Conservation (phyloP, 805 yeast species). For the Ogataea nonfermentans region DNA sequence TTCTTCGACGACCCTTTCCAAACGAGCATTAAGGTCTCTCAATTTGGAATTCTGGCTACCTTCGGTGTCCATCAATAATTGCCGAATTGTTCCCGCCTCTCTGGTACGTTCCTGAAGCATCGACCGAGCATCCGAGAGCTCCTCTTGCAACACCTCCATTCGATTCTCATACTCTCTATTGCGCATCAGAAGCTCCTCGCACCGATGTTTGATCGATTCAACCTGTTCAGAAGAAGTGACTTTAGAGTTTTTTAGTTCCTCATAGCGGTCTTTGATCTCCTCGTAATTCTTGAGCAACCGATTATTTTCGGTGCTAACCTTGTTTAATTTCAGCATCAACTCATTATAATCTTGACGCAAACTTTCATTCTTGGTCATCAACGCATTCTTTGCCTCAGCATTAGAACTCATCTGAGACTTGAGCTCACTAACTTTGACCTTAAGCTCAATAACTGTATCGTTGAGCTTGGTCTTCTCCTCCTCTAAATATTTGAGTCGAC, state of each 20-base stretch:
- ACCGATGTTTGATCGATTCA: constrained; percentile 57
- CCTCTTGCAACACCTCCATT: constrained; percentile 73
- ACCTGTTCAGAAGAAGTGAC: constrained; percentile 37
- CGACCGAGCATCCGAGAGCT: constrained; percentile 69
- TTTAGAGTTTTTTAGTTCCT: constrained; percentile 34
- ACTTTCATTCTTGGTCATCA: constrained; percentile 43
- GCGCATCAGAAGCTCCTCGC: constrained; percentile 68
- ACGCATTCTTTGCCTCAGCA: constrained; percentile 39
- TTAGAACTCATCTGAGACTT: constrained; percentile 35
- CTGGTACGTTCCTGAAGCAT: constrained; percentile 77
- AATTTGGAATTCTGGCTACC: constrained; percentile 49
- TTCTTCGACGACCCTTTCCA: constrained; percentile 56
- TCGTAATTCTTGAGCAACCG: constrained; percentile 39
- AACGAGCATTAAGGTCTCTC: constrained; percentile 54
- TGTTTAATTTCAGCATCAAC: constrained; percentile 38
- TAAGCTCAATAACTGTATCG: constrained; percentile 38
- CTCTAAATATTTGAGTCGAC: constrained; percentile 36
- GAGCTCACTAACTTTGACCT: constrained; percentile 41
- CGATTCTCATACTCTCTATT: constrained; percentile 60
- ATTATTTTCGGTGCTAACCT: constrained; percentile 44
- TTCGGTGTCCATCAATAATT: constrained; percentile 67
- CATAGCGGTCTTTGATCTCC: constrained; percentile 38
- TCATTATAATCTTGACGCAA: constrained; percentile 33
- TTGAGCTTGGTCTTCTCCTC: constrained; percentile 41
- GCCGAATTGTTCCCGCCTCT: constrained; percentile 71